Evolutionary conservation across 208 protist species (phyloP), one percentile per base, ranked within the genome.

Genomic region (Trypanosomatidae sp.): DNA sequence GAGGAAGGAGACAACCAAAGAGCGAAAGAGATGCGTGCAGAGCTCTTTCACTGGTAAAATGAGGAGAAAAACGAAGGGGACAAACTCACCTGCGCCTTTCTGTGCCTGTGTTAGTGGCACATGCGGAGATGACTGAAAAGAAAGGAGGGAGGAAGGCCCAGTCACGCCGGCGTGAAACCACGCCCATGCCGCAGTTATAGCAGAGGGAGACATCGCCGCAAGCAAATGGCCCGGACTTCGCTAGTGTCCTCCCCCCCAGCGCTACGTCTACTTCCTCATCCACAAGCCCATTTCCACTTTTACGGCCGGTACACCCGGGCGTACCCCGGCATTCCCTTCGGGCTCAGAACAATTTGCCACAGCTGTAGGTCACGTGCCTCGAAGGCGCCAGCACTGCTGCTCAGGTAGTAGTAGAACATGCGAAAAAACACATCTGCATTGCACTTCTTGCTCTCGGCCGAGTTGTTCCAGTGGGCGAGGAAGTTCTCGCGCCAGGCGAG

Each of bases 391-490:
- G 82, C 82, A 65, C 85, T 88, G 73, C 80, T 88, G 73, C 85
- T 90, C 7, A 90, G 77, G 66, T 87, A 90, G 72, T 90, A 90
- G 80, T 84, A 90, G 53, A 90, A 90, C 76, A 85, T 90, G 22
- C 85, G 82, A 59, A 87, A 90, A 62, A 90, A 88, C n/a, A 73
- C 60, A 47, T 76, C 74, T 17, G 74, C 46, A 47, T 59, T 3
- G 13, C n/a, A 10, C 60, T 62, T 72, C 50, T 30, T 56, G 22
- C 73, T 69, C 62, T 80, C 58, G 25, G 50, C 33, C 1, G 69
- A 60, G 36, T 33, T 62, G 59, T 71, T 83, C 85, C 85, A 88
- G 69, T 76, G 77, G 39, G 58, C 58, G 36, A 90, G 52, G 33
- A 88, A 87, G 72, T 83, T 84, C 13, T 85, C 75, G 15, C 85